Evolutionary conservation across 2,329 filamentous ascomycete species (phyloP), one percentile per base, ranked within the genome.

Genomic region (Aureobasidium leucospermi): DNA sequence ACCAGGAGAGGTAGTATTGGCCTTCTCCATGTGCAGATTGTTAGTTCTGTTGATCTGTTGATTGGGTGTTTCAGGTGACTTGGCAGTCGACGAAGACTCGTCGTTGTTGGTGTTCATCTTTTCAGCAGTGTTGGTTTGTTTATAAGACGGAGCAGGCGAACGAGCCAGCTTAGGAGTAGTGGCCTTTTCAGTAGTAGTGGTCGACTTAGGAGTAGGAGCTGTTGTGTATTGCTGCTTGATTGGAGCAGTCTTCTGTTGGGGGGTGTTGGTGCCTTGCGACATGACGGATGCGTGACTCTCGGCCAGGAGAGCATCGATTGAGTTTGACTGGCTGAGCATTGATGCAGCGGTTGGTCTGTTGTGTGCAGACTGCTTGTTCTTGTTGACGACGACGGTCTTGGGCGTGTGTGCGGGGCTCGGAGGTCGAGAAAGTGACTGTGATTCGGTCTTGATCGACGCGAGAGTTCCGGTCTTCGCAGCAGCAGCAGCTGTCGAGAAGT

Each of bases 261-360:
- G 19, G 36, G 62, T 63, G 9, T 13, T 8, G 7, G 34, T 16
- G 15, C 49, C 55, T 36, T 66, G 62, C n/a, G 63, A 63, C 29
- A 65, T 63, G 13, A 65, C 67, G 19, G 62, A 58, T 29, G 66
- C 67, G 56, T 67, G 68, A 36, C 67, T 68, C 36, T 67, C 62
- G 34, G 65, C 61, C 11, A 69, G 55, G 29, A 68, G 60, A n/a
- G 56, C 61, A 23, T 67, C 66, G 9, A 67, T 36, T 31, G 43
- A 39, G 31, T 43, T 51, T 9, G 41, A 56, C 6, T 56, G 52
- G 16, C 52, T 46, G 41, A 45, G 16, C 32, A 56, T 56, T n/a
- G 41, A 46, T 1, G 52, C 52, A 41, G 41, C 52, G 16, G 52
- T 56, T 6, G 52, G 31, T 56, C 52, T 56, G 52, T 45, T 56